Evolutionary conservation across 495 filamentous ascomycete species (phyloP).

Genomic region (Schizothecium vesticola): DNA sequence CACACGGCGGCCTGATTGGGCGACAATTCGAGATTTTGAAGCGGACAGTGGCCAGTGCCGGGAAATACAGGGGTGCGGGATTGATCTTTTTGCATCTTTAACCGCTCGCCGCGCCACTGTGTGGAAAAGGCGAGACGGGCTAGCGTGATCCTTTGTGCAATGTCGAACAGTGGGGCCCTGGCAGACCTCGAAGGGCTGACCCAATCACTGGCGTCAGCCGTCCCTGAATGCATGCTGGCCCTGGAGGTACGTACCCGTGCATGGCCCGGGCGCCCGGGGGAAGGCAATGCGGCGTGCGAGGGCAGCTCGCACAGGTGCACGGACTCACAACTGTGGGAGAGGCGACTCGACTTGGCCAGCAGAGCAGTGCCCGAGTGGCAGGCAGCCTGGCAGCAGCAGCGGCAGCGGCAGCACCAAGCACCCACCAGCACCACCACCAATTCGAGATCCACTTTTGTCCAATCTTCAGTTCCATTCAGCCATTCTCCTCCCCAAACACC

Average conservation of each 20-base stretch:
- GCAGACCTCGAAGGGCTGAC: not conserved
- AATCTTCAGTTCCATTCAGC: conserved; percentile 24
- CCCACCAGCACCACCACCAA: conserved; percentile 13
- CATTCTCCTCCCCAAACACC: conserved; percentile 23
- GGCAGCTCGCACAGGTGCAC: not conserved
- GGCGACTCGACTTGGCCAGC: no score
- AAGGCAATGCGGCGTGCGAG: not conserved
- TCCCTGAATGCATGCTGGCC: not conserved
- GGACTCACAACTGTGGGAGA: not conserved
- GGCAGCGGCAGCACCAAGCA: no score
- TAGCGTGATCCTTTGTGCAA: not conserved
- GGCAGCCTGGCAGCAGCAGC: not conserved
- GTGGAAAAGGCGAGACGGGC: not conserved
- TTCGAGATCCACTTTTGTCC: conserved; percentile 33
- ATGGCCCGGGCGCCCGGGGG: conserved; percentile 7
- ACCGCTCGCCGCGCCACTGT: not conserved
- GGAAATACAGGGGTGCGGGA: not conserved
- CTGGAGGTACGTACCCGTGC: conserved; percentile 7
- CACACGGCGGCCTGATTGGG: conserved; percentile 3
- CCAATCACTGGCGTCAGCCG: not conserved
- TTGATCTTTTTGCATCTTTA: conserved; percentile 7
- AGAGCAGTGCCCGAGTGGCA: not conserved
- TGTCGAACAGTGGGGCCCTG: not conserved
- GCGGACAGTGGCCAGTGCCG: not conserved
- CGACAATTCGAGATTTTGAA: conserved; percentile 2